phyloP scores from a whole-genome alignment of 257 asterid species.

The Salvia rosmarinus region DNA sequence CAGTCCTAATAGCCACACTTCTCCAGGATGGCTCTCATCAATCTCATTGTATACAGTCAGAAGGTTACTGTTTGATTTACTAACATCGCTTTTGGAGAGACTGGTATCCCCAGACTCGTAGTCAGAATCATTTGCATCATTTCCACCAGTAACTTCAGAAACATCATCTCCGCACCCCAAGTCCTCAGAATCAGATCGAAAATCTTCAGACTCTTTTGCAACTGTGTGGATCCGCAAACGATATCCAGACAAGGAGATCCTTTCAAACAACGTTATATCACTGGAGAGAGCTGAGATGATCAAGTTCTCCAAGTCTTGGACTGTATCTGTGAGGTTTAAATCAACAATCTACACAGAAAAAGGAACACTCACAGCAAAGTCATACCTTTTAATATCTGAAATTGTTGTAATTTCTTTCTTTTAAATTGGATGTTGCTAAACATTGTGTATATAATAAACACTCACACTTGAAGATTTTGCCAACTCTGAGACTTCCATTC shows the following conservation, averaged over 20 bases:
- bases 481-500: constrained; percentile 81
- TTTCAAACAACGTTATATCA: constrained; percentile 90
- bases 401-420: constrained; percentile 17
- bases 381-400: constrained; percentile 26
- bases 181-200: constrained; percentile 69
- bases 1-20: constrained; percentile 87
- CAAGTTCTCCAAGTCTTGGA: constrained; percentile 59
- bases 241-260: constrained; percentile 80
- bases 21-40: constrained; percentile 97
- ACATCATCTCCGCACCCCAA: constrained; percentile 72
- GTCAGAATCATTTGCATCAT: constrained; percentile 60
- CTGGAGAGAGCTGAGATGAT: constrained; percentile 76
- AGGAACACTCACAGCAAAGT: constrained; percentile 29
- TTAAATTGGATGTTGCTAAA: constrained; percentile 9
- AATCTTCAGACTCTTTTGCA: constrained; percentile 56
- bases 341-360: constrained; percentile 66
- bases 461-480: constrained; percentile 78
- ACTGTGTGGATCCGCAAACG: constrained; percentile 77
- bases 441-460: constrained; percentile 27
- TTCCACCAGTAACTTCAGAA: constrained; percentile 64
- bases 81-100: constrained; percentile 45
- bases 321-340: constrained; percentile 60
- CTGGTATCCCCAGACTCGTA: constrained; percentile 51
- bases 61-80: constrained; percentile 37
- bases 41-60: constrained; percentile 61